A percentile compares a stretch with the other conserved stretches of the same genome.
These are phyloP conservation scores for Arabis hirsuta DNA, from an alignment of 345 rosid genomes.

Conservation along the genomic window DNA sequence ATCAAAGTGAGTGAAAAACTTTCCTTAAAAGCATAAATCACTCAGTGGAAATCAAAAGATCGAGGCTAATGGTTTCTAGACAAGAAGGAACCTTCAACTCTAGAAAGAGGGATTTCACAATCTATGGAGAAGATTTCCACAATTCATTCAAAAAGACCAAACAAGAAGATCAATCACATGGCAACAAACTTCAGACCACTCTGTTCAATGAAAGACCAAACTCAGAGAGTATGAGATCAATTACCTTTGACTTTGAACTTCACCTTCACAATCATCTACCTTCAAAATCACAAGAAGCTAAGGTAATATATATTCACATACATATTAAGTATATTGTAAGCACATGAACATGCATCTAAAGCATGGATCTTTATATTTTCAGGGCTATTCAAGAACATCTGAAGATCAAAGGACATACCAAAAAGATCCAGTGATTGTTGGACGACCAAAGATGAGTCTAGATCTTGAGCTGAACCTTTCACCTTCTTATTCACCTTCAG, in stretches of 20 bases:
- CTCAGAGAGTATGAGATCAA: conserved; percentile 36
- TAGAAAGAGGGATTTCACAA: conserved; percentile 37
- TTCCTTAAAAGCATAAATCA: conserved; percentile 22
- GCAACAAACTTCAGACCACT: conserved; percentile 18
- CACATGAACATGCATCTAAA: conserved; percentile 24
- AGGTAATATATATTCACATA: conserved; percentile 33
- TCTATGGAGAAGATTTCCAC: conserved; percentile 39
- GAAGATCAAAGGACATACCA: conserved; percentile 53
- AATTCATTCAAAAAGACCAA: conserved; percentile 37
- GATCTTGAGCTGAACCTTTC: conserved; percentile 77
- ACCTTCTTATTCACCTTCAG: conserved; percentile 50
- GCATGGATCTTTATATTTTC: conserved; percentile 12
- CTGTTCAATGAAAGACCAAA: conserved; percentile 32
- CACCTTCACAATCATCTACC: conserved; percentile 41
- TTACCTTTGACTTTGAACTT: conserved; percentile 40
- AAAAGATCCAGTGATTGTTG: conserved; percentile 45
- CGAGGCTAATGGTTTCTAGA: conserved; percentile 41
- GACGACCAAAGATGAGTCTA: conserved; percentile 55
- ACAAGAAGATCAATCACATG: conserved; percentile 40
- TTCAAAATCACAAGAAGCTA: conserved; percentile 23
- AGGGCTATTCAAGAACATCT: conserved; percentile 47
- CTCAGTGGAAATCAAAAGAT: conserved; percentile 11
- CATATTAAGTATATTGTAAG: not conserved
- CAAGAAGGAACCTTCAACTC: conserved; percentile 41
- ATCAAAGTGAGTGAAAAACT: conserved; percentile 29